Percentiles rank a stretch among this genome's conserved stretches.
phyloP scores from a whole-genome alignment of 495 filamentous ascomycete genomes.

The Trichoderma virens region DNA sequence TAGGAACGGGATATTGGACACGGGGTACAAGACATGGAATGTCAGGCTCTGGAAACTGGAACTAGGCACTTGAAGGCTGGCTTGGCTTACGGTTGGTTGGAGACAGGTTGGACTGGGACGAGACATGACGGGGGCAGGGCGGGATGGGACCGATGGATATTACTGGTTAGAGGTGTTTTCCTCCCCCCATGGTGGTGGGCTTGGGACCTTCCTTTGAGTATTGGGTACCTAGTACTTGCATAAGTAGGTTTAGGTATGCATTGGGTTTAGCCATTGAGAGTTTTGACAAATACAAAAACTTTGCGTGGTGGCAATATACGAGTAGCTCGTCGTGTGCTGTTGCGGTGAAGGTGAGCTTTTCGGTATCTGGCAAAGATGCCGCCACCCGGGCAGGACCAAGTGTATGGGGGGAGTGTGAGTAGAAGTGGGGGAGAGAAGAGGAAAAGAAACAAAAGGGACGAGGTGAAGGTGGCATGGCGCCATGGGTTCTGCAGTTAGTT shows the following conservation, averaged over 20 bases:
- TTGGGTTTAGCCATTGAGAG: background rate
- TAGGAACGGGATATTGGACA: background rate
- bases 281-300: background rate
- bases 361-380: background rate
- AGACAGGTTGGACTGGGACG: background rate
- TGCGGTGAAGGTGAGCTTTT: slow-evolving; percentile 8
- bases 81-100: background rate
- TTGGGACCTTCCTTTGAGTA: background rate
- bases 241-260: background rate
- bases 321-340: background rate
- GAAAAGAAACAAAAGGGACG: background rate
- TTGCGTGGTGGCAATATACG: background rate
- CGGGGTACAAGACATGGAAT: background rate
- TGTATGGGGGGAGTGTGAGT: background rate
- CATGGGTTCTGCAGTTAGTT: slow-evolving; percentile 1
- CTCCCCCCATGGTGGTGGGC: background rate
- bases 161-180: background rate
- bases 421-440: background rate
- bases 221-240: background rate
- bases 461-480: background rate
- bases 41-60: background rate
- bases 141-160: background rate
- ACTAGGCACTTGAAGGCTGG: background rate
- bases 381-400: background rate
- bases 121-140: background rate